These are phyloP conservation scores for Penicillium sp. DNA, from an alignment of 2,329 filamentous ascomycete genomes.

Conservation along the genomic window DNA sequence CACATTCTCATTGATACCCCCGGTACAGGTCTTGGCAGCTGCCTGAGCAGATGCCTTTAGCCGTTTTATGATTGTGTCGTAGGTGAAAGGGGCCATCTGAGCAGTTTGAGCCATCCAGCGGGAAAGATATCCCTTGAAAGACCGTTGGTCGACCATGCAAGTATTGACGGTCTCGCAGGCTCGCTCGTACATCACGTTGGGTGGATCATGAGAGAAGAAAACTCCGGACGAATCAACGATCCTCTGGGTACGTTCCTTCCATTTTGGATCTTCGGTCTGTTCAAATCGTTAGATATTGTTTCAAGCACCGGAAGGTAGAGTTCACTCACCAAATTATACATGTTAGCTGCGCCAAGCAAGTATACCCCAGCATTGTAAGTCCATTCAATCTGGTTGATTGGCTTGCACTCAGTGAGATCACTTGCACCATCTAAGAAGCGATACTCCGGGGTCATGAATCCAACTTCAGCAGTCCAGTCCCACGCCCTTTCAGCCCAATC, in stretches of 20 bases:
- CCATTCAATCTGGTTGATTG: constrained; percentile 55
- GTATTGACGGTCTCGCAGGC: constrained; percentile 56
- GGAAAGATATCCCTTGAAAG: constrained; percentile 65
- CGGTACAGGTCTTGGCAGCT: constrained; percentile 55
- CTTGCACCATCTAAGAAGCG: constrained; percentile 57
- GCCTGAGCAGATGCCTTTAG: constrained; percentile 54
- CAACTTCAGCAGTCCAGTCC: constrained; percentile 54
- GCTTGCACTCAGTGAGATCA: constrained; percentile 50
- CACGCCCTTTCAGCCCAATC: constrained; percentile 68
- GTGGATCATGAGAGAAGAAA: constrained; percentile 48
- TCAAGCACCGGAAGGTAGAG: not conserved
- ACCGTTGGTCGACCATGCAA: constrained; percentile 63
- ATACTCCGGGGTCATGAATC: constrained; percentile 51
- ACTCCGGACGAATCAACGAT: constrained; percentile 56
- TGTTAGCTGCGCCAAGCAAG: constrained; percentile 54
- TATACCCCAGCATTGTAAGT: constrained; percentile 57
- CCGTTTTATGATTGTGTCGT: constrained; percentile 51
- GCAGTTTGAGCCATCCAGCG: constrained; percentile 59
- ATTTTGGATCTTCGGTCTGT: constrained; percentile 47
- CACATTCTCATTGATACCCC: constrained; percentile 39
- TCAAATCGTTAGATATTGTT: not conserved
- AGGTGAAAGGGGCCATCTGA: constrained; percentile 58
- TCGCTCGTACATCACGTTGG: constrained; percentile 56
- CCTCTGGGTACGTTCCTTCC: constrained; percentile 50
- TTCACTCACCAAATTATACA: constrained; percentile 53